These are phyloP conservation scores for Bolboschoenoplectus hybrid DNA, from an alignment of 202 grass and related monocot species.

Conservation along the genomic window DNA sequence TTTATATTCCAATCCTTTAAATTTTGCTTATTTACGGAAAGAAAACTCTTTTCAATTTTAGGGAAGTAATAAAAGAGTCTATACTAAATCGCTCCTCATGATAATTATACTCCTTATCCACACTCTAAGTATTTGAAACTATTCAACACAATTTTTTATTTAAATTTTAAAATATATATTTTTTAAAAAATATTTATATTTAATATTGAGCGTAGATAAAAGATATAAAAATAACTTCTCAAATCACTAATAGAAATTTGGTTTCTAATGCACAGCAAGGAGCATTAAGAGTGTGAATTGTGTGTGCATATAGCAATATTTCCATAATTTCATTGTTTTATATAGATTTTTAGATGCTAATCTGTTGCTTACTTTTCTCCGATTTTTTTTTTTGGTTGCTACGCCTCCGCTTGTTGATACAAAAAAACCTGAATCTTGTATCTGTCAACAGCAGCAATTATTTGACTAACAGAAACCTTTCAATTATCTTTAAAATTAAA, in stretches of 20 bases:
- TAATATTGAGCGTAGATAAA: too few relatives aligned
- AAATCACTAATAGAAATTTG: neutral
- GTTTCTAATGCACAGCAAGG: neutral
- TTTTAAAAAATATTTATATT: too few relatives aligned
- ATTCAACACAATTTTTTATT: too few relatives aligned
- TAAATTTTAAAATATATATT: too few relatives aligned
- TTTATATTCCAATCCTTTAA: neutral
- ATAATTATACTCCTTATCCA: too few relatives aligned
- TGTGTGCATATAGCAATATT: constrained; percentile 12
- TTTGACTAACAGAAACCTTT: neutral
- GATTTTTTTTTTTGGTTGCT: neutral
- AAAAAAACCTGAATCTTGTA: neutral
- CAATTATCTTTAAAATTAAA: neutral
- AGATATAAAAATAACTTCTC: too few relatives aligned
- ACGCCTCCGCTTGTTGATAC: neutral
- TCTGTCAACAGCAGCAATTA: neutral
- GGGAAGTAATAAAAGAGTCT: neutral
- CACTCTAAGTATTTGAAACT: too few relatives aligned
- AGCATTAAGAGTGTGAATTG: too few relatives aligned
- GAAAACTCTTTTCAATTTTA: neutral
- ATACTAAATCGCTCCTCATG: neutral
- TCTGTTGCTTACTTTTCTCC: neutral
- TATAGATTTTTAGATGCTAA: neutral
- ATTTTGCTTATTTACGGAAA: neutral
- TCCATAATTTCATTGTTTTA: neutral